Evolutionary conservation across 1,284 basidiomycete species (phyloP).

Genomic region (Erythrobasidium hasegawianum): DNA sequence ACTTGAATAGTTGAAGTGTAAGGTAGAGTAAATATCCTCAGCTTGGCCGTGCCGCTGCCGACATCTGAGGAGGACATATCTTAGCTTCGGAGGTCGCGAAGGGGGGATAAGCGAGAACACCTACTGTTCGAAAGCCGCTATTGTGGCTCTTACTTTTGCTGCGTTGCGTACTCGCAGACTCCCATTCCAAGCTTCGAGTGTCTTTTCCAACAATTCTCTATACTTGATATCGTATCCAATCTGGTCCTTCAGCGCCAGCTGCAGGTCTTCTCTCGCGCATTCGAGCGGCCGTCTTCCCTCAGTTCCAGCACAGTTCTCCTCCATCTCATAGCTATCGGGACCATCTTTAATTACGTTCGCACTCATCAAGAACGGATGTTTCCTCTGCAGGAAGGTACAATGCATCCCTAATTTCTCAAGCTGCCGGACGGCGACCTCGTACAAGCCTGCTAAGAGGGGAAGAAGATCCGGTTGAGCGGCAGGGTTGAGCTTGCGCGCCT

Average conservation of each 20-base stretch:
- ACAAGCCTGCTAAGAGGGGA: constrained; percentile 66
- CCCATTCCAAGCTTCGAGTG: constrained; percentile 23
- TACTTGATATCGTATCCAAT: constrained; percentile 11
- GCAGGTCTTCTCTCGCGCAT: background rate
- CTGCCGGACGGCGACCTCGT: constrained; percentile 77
- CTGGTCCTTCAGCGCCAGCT: constrained; percentile 2
- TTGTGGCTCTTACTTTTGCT: constrained; percentile 21
- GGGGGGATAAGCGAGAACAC: too few species aligned
- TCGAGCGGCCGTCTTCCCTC: background rate
- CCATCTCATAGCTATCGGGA: background rate
- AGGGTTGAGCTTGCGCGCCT: constrained; percentile 47
- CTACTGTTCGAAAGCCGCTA: constrained; percentile 28
- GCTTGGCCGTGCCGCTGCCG: background rate
- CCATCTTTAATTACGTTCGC: constrained; percentile 51
- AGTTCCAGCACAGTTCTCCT: constrained; percentile 1
- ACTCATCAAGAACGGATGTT: constrained; percentile 68
- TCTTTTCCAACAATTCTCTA: constrained; percentile 10
- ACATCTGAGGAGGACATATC: too few species aligned
- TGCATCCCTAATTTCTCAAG: constrained; percentile 75
- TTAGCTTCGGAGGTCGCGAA: too few species aligned
- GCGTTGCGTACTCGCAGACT: constrained; percentile 12
- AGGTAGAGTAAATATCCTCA: constrained; percentile 4
- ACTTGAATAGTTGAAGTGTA: background rate
- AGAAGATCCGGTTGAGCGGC: constrained; percentile 43
- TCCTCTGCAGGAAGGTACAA: constrained; percentile 65